Evolutionary conservation across 2,329 filamentous ascomycete species (phyloP).

Genomic region (Pestalotiopsis sp.): DNA sequence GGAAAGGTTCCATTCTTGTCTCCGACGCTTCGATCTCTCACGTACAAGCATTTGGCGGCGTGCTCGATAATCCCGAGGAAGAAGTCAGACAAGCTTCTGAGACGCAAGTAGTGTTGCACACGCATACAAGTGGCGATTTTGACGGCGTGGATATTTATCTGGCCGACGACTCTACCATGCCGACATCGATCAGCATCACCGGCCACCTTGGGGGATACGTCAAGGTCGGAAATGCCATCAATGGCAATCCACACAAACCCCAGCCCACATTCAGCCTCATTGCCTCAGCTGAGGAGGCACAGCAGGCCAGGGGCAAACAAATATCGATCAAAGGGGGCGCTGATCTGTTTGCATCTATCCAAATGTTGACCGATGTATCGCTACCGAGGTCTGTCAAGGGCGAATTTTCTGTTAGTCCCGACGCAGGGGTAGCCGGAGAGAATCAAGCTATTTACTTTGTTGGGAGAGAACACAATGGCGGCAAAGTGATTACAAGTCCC

Average conservation of each 20-base stretch:
- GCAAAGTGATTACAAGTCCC: not conserved
- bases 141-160: not conserved
- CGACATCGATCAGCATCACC: not conserved
- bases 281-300: not conserved
- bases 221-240: not conserved
- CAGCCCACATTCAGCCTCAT: not conserved
- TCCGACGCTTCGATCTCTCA: constrained; percentile 18
- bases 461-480: not conserved
- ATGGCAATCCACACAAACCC: not conserved
- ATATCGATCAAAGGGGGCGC: not conserved
- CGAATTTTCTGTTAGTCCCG: not conserved
- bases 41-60: constrained; percentile 27
- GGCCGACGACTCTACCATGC: not conserved
- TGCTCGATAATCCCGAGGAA: constrained; percentile 24
- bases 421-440: not conserved
- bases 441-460: not conserved
- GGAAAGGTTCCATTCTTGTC: constrained; percentile 30
- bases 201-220: constrained; percentile 1
- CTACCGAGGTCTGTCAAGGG: not conserved
- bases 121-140: not conserved
- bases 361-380: not conserved
- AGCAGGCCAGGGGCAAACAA: not conserved
- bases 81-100: not conserved
- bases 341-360: not conserved
- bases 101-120: not conserved